Evolutionary conservation across 176 grass and related monocot genomes (phyloP), one percentile per base, ranked within the genome.

Genomic region (Panicum miliaceum): DNA sequence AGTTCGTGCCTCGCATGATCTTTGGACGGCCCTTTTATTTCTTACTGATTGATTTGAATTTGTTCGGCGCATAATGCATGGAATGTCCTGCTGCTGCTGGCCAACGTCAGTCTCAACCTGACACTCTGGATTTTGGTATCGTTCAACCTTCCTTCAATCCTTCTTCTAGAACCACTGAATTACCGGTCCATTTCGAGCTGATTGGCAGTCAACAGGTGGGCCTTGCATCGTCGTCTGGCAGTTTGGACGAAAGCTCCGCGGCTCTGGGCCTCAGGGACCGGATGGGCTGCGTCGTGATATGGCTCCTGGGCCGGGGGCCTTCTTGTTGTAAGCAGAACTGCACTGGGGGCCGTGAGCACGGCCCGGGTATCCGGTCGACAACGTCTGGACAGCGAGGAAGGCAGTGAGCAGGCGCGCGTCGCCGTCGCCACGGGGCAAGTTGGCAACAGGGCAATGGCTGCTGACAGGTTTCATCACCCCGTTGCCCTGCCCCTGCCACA

Each of bases 1-100:
- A 12, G 29, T 15, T 80, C 32, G 78, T 80, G 78, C 32, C 5
- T 68, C 62, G 59, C 78, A 80, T 53, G 46, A 66, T 67, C 59
- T 18, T 35, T 12, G 42, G 25, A 14, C 1, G 5, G 12, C 53
- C 19, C 3, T 11, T 9, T 29, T 63, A 2, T 18, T 8, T 6
- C 38, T 38, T 68, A 25, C n/a, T 26, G 9, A 7, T 47, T n/a
- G 14, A 14, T 65, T 36, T 13, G 1, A 7, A 12, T 16, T 2
- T 64, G 15, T 46, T 64, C 26, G 12, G 43, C 16, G 59, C 40
- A 48, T 12, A 42, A 62, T 63, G 18, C 37, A 42, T 42, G 38
- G 38, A 47, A 47, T 34, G 76, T 10, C n/a, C n/a, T n/a, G n/a
- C 54, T 10, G 37, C 3, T 76, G 53, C 37, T 4, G 52, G 73